phyloP scores from a whole-genome alignment of 2,329 filamentous ascomycete genomes.

The Xylaria arbuscula region DNA sequence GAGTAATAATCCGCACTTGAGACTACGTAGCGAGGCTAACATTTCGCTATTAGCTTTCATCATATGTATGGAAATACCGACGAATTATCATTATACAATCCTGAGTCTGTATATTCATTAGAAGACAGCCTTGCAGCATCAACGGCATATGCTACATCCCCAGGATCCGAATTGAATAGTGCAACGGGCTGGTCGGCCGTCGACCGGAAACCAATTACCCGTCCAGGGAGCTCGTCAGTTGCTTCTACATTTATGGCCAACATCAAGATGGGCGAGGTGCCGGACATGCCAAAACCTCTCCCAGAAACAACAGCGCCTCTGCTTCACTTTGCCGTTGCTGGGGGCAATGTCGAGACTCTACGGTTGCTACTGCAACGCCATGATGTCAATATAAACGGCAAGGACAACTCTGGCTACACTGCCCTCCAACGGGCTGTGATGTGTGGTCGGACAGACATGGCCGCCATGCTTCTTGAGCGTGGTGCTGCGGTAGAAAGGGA shows the following conservation, averaged over 20 bases:
- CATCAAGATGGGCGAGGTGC: conserved; percentile 27
- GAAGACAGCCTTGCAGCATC: conserved; percentile 44
- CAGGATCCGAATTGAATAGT: conserved; percentile 45
- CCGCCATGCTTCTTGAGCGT: conserved; percentile 48
- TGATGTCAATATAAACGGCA: conserved; percentile 49
- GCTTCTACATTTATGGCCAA: conserved; percentile 36
- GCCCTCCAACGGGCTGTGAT: conserved; percentile 50
- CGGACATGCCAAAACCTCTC: conserved; percentile 40
- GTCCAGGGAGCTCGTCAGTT: conserved; percentile 44
- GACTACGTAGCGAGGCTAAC: conserved; percentile 18
- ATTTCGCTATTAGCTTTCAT: conserved; percentile 38
- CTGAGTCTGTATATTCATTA: conserved; percentile 45
- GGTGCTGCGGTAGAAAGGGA: conserved; percentile 48
- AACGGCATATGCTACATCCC: conserved; percentile 46
- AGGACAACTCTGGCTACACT: conserved; percentile 48
- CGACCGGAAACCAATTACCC: conserved; percentile 39
- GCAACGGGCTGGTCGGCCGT: conserved; percentile 43
- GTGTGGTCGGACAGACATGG: conserved; percentile 50
- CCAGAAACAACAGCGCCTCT: conserved; percentile 49
- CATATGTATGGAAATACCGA: conserved; percentile 45
- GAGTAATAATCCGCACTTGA: conserved; percentile 11
- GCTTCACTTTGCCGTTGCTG: conserved; percentile 50
- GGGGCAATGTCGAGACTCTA: conserved; percentile 48
- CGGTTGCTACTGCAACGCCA: conserved; percentile 47
- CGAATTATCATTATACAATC: conserved; percentile 46